Base-by-base conservation (phyloP, 2,329 filamentous ascomycete species). In the Trichophyton equinum region DNA sequence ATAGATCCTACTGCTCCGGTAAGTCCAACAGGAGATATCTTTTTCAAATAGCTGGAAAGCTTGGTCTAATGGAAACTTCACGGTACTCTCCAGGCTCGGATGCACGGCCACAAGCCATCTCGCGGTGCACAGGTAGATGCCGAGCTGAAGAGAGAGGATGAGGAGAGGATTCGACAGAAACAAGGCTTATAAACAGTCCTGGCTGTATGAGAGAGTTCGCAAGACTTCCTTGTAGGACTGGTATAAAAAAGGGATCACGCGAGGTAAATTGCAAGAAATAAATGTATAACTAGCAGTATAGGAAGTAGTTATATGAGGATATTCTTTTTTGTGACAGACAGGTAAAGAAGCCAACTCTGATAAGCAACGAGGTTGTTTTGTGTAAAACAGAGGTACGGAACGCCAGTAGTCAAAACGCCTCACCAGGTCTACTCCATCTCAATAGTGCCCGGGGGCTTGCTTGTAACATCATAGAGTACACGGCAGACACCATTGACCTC, bases 401-500 rank as follows among this genome's bases (percentile, higher is more conserved):
- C 13, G 49, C 25, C 49, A 53, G 8, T n/a, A 27, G 33, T 18
- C 27, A 30, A 15, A 15, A 30, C 27, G 25, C 25, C n/a, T 36
- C n/a, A 4, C 27, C 27, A 4, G 20, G 33, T 38, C 53, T 64
- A 89, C 75, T 89, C 85, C 77, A 89, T 82, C 77, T 89, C 86
- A 68, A 89, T 88, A 1, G 86, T 89, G 63, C 83, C 84, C 44
- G 84, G 84, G 57, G 84, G 84, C 75, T 86, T 57, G 22, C 25
- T 57, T 18, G 58, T 59, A 42, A 82, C 77, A 76, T 68, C 62
- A 51, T 73, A 67, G 7, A 84, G 77, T 30, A 91, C 87, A 33
- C 86, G 77, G 65, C 82, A 83, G 30, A 91, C 82, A 9, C 87
- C 87, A 59, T 86, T 77, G 0, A 90, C 85, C 73, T 89, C 85